A percentile compares a stretch with the other conserved stretches of the same genome.
phyloP scores from a whole-genome alignment of 371 early-diverging fungal species.

The Nematocida major region DNA sequence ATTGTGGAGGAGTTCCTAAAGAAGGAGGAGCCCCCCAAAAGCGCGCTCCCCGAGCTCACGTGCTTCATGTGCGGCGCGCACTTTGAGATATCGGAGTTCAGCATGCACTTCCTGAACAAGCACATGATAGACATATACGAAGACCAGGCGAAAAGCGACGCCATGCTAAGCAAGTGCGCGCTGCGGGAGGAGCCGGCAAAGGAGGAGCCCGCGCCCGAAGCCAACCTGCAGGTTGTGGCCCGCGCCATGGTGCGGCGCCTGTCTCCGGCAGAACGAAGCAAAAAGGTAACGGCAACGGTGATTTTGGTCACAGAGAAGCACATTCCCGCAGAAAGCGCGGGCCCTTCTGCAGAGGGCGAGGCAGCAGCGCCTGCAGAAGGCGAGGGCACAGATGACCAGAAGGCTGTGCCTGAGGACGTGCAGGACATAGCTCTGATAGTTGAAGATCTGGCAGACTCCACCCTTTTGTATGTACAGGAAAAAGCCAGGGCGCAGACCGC shows the following conservation, averaged over 20 bases:
- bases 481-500: conserved; percentile 15
- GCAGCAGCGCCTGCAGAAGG: neutral
- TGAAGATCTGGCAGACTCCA: neutral
- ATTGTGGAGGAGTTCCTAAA: conserved; percentile 62
- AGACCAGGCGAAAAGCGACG: conserved; percentile 37
- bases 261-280: neutral
- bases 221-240: neutral
- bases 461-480: neutral
- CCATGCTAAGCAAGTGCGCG: conserved; percentile 7
- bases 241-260: neutral
- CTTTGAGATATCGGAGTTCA: conserved; percentile 49
- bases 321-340: neutral
- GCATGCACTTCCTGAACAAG: conserved; percentile 50
- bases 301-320: conserved; percentile 14
- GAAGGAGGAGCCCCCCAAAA: conserved; percentile 40
- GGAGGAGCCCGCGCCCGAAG: neutral
- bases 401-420: neutral
- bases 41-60: neutral
- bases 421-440: neutral
- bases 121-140: conserved; percentile 41
- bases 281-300: conserved; percentile 24
- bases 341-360: neutral
- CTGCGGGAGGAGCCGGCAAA: neutral
- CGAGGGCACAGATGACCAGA: neutral
- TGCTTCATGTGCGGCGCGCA: conserved; percentile 56